These are phyloP conservation scores for Isabelozyma gotoi DNA, from an alignment of 805 yeast genomes.

Conservation along the genomic window DNA sequence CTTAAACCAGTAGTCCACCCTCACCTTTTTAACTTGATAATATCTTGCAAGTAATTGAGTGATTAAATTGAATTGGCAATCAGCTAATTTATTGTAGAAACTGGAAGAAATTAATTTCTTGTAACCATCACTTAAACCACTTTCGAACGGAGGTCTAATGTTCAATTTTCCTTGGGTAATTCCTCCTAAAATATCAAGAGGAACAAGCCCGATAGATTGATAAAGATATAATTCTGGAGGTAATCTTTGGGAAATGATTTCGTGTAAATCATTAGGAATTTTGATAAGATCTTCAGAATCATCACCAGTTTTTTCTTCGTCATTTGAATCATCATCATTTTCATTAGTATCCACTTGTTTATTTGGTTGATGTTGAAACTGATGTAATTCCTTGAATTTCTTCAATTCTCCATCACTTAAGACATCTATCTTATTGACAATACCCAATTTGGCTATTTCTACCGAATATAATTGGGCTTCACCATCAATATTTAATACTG, in stretches of 20 bases:
- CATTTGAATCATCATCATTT: background rate
- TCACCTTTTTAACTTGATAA: slow-evolving; percentile 71
- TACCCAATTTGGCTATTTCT: slow-evolving; percentile 39
- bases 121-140: slow-evolving; percentile 58
- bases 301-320: too few relatives aligned
- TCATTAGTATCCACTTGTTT: background rate
- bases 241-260: slow-evolving; percentile 76
- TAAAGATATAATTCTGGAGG: slow-evolving; percentile 86
- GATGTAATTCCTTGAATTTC: slow-evolving; percentile 2
- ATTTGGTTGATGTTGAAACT: background rate
- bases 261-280: slow-evolving; percentile 79
- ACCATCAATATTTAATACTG: slow-evolving; percentile 71
- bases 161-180: slow-evolving; percentile 61
- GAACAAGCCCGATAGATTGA: slow-evolving; percentile 72
- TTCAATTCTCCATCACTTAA: slow-evolving; percentile 13
- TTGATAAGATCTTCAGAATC: slow-evolving; percentile 13
- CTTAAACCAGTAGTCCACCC: slow-evolving; percentile 54
- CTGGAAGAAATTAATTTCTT: slow-evolving; percentile 49
- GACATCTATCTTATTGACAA: slow-evolving; percentile 15
- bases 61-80: slow-evolving; percentile 63
- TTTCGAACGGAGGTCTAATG: slow-evolving; percentile 68
- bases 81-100: slow-evolving; percentile 50
- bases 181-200: slow-evolving; percentile 63
- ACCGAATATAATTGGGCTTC: slow-evolving; percentile 55
- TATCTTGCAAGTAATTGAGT: slow-evolving; percentile 78